A percentile compares a stretch with the other conserved stretches of the same genome.
Evolutionary conservation across 2,329 filamentous ascomycete species (phyloP).

Genomic region (Ramularia collo-cygni): DNA sequence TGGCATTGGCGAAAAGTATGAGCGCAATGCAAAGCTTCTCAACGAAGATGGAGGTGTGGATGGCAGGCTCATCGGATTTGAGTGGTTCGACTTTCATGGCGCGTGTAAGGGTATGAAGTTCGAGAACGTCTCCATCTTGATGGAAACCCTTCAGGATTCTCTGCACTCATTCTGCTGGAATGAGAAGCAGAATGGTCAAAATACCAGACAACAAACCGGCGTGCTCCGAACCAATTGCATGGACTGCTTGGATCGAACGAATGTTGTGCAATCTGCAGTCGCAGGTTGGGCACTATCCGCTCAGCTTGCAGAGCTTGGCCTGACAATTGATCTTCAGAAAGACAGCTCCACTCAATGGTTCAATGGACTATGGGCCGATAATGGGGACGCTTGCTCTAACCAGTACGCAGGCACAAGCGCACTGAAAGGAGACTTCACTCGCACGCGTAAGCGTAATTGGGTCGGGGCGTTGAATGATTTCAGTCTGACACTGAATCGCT

Average conservation of each 20-base stretch:
- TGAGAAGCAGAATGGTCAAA: constrained; percentile 43
- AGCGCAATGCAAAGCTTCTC: constrained; percentile 58
- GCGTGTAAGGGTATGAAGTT: constrained; percentile 96
- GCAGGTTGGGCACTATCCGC: constrained; percentile 73
- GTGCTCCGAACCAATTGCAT: constrained; percentile 95
- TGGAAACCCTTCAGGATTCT: constrained; percentile 62
- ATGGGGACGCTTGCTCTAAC: constrained; percentile 89
- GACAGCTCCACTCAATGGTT: constrained; percentile 87
- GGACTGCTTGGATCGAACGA: constrained; percentile 95
- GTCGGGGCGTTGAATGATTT: constrained; percentile 87
- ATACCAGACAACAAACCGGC: constrained; percentile 55
- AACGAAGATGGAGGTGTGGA: constrained; percentile 56
- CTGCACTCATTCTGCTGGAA: constrained; percentile 68
- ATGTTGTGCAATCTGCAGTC: constrained; percentile 90
- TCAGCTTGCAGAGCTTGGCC: constrained; percentile 69
- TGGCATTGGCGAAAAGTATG: constrained; percentile 70
- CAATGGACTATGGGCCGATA: constrained; percentile 91
- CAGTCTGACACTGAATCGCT: constrained; percentile 74
- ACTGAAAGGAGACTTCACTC: constrained; percentile 93
- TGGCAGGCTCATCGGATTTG: constrained; percentile 57
- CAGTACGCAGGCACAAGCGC: constrained; percentile 95
- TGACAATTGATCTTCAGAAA: constrained; percentile 64
- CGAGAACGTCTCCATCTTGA: constrained; percentile 78
- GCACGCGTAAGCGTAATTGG: constrained; percentile 84
- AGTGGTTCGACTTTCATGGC: constrained; percentile 97